Evolutionary conservation across 1,284 basidiomycete species (phyloP), one percentile per base, ranked within the genome.

Genomic region (Ganoderma lucidum): DNA sequence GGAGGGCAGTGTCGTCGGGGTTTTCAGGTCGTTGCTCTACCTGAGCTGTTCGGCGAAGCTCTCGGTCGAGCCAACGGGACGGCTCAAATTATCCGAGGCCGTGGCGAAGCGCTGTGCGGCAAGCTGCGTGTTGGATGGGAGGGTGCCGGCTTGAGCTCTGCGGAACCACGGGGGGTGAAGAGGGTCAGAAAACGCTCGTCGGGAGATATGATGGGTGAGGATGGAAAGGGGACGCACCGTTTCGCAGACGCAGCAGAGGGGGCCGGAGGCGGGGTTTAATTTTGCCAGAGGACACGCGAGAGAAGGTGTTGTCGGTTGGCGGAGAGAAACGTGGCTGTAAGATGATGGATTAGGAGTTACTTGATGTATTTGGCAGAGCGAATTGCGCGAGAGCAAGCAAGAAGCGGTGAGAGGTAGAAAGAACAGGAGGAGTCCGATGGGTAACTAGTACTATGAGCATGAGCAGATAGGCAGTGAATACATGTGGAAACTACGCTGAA

Each of bases 181-280:
- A n/a, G 12, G 59, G 68, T 71, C 70, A 73, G 72, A 65, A 41
- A 32, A 44, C 28, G 28, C 44, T 30, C 66, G 64, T 69, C 53
- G 65, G 37, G 48, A 32, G 64, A 70, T 71, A 60, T 44, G 17
- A 59, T 35, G 5, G 53, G 62, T 17, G 53, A 41, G 37, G 48
- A n/a, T 28, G 41, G 35, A 45, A 35, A 56, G 60, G 32, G 42
- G 41, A 70, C 83, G 65, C 64, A 95, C 94, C 94, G 89, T 87
- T 95, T 95, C 56, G 94, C 93, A 81, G 86, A 96, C 41, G 93
- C 94, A 74, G 94, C 94, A 70, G 94, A 96, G 67, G 94, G 94
- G 30, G 94, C 94, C 64, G 94, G 94, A 70, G 94, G 94, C 70
- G 94, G 94, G 2, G 94, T 95, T 23, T 23, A 23, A 23, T 23